These are phyloP conservation scores for Medicago ruthenica DNA, from an alignment of 306 rosid species.

Conservation along the genomic window DNA sequence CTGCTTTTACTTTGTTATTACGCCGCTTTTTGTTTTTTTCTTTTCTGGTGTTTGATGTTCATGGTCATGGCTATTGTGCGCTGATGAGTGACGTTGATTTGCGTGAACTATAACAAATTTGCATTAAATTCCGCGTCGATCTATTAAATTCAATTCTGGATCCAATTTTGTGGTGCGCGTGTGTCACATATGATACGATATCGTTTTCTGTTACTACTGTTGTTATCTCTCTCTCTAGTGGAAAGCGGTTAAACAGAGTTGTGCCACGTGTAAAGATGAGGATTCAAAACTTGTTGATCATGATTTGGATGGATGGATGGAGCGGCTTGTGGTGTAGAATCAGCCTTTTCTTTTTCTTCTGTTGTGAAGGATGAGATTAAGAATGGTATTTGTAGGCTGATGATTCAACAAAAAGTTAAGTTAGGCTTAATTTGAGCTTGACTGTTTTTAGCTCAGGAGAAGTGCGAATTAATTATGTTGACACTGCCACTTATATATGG, in stretches of 20 bases:
- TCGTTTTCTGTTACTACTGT: neutral
- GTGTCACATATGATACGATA: no score
- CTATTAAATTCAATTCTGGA: slow-evolving; percentile 3
- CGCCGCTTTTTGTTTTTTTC: neutral
- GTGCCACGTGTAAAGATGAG: slow-evolving; percentile 32
- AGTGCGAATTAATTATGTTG: no score
- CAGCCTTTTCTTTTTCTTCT: no score
- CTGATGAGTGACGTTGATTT: slow-evolving; percentile 40
- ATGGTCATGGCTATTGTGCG: slow-evolving; percentile 41
- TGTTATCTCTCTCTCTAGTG: neutral
- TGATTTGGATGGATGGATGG: neutral
- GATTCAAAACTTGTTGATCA: slow-evolving; percentile 27
- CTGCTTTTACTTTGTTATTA: neutral
- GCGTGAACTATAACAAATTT: slow-evolving; percentile 27
- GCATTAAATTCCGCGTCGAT: slow-evolving; percentile 29
- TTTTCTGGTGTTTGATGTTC: neutral
- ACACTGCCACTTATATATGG: no score
- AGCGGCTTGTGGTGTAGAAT: neutral
- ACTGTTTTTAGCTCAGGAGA: no score
- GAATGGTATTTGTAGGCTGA: no score
- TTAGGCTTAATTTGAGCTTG: no score
- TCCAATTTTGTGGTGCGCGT: slow-evolving; percentile 13
- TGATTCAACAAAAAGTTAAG: no score
- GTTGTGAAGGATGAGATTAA: no score
- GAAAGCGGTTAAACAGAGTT: slow-evolving; percentile 7